Conservation (phyloP, 306 rosid genomes). For the Astragalus glycyphyllos region DNA sequence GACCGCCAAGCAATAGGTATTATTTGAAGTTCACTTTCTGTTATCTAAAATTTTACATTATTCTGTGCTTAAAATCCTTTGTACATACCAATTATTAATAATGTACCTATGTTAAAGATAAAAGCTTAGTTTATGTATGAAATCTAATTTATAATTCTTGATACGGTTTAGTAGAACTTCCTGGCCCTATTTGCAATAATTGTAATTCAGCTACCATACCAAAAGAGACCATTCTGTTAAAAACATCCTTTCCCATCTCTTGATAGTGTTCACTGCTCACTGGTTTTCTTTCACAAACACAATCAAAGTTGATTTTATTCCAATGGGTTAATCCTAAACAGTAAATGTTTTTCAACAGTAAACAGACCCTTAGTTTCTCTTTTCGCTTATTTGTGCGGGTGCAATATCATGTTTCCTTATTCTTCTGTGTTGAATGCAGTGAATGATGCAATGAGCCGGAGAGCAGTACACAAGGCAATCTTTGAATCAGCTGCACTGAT, state of each 20-base stretch:
- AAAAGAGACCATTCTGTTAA: neutral
- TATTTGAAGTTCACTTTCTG: slow-evolving; percentile 17
- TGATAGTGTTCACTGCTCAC: neutral
- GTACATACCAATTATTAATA: neutral
- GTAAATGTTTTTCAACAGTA: too few relatives aligned
- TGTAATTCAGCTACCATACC: slow-evolving; percentile 2
- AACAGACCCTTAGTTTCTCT: neutral
- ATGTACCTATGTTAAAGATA: neutral
- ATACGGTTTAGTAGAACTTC: slow-evolving; percentile 10
- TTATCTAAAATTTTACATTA: slow-evolving; percentile 9
- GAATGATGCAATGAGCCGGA: slow-evolving; percentile 83
- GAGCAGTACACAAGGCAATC: slow-evolving; percentile 82
- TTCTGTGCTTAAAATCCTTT: slow-evolving; percentile 2
- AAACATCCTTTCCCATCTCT: slow-evolving; percentile 2
- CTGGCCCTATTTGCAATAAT: slow-evolving; percentile 17
- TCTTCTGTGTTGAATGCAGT: slow-evolving; percentile 57
- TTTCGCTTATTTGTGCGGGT: neutral
- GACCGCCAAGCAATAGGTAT: slow-evolving; percentile 95
- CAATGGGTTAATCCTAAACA: neutral
- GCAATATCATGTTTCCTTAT: slow-evolving; percentile 8
- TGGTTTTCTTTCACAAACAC: neutral
- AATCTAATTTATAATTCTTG: slow-evolving; percentile 23
- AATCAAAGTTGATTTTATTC: slow-evolving; percentile 4
- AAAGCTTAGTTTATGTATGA: slow-evolving; percentile 9
- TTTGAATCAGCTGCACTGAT: slow-evolving; percentile 77